Evolutionary conservation across 2,329 filamentous ascomycete genomes (phyloP).

Genomic region (Calonectria pteridis): DNA sequence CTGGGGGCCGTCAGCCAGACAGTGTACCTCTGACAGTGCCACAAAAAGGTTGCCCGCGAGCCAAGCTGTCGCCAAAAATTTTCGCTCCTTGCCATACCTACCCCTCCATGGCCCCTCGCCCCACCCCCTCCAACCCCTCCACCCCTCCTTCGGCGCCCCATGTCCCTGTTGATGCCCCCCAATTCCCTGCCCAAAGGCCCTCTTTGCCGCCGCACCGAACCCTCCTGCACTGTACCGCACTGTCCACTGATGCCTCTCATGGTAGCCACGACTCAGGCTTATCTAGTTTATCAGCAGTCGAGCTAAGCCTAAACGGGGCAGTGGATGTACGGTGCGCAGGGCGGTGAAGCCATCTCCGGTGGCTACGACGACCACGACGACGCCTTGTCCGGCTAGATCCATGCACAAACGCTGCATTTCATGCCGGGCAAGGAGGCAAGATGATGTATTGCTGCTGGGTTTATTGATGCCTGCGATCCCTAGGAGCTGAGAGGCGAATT

Average conservation of each 20-base stretch:
- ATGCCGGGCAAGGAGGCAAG: constrained; percentile 19
- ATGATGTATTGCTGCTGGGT: constrained; percentile 25
- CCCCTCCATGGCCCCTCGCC: constrained; percentile 30
- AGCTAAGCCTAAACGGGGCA: constrained; percentile 35
- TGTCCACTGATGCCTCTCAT: constrained; percentile 12
- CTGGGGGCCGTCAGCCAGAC: constrained; percentile 26
- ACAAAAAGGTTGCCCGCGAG: constrained; percentile 11
- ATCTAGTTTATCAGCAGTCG: constrained; percentile 46
- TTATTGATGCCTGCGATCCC: not conserved
- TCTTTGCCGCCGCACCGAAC: constrained; percentile 18
- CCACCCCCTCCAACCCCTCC: constrained; percentile 38
- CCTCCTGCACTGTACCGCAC: constrained; percentile 16
- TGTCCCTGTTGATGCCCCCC: constrained; percentile 14
- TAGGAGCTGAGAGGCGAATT: constrained; percentile 9
- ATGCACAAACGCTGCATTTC: constrained; percentile 39
- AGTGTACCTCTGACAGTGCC: constrained; percentile 19
- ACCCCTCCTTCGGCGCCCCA: constrained; percentile 40
- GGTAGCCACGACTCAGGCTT: constrained; percentile 47
- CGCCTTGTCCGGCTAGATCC: constrained; percentile 34
- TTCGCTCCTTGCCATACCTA: constrained; percentile 32
- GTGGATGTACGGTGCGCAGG: constrained; percentile 28
- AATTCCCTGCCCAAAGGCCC: constrained; percentile 4
- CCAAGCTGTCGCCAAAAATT: constrained; percentile 39
- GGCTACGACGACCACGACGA: constrained; percentile 15
- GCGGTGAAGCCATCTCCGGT: constrained; percentile 41